These are phyloP conservation scores for Parathielavia hyrcaniae DNA, from an alignment of 495 filamentous ascomycete genomes.

Conservation along the genomic window DNA sequence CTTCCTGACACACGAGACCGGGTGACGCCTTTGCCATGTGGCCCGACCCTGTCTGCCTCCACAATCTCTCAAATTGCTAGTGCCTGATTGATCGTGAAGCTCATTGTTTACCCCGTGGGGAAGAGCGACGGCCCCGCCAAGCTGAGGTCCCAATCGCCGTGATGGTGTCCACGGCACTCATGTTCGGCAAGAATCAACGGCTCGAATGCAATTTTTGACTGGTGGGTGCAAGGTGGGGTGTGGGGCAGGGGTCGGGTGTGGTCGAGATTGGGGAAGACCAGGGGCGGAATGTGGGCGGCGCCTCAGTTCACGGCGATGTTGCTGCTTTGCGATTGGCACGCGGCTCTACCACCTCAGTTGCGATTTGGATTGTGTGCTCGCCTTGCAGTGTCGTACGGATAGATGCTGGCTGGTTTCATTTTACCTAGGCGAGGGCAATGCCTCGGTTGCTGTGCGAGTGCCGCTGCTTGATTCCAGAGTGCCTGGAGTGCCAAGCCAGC, in stretches of 20 bases:
- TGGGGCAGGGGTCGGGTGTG: background rate
- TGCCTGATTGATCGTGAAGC: background rate
- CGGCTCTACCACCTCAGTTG: background rate
- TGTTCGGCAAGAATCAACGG: slow-evolving; percentile 9
- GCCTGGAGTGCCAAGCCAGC: background rate
- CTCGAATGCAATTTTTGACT: background rate
- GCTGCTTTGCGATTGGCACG: slow-evolving; percentile 17
- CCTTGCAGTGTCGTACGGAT: too few species aligned
- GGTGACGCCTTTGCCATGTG: background rate
- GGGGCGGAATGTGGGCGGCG: background rate
- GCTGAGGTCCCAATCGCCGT: background rate
- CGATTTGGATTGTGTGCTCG: background rate
- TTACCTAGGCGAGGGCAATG: too few species aligned
- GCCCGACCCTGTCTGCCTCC: background rate
- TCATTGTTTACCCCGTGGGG: slow-evolving; percentile 8
- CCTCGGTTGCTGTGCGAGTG: background rate
- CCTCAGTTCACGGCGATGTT: slow-evolving; percentile 14
- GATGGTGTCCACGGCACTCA: slow-evolving; percentile 10
- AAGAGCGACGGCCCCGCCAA: background rate
- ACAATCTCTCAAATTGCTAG: background rate
- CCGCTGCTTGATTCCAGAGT: background rate
- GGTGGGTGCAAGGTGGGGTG: background rate
- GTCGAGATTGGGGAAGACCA: too few species aligned
- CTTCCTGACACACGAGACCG: background rate
- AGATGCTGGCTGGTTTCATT: too few species aligned